phyloP scores from a whole-genome alignment of 2,329 filamentous ascomycete genomes.

The Arthrinium phaeospermum region DNA sequence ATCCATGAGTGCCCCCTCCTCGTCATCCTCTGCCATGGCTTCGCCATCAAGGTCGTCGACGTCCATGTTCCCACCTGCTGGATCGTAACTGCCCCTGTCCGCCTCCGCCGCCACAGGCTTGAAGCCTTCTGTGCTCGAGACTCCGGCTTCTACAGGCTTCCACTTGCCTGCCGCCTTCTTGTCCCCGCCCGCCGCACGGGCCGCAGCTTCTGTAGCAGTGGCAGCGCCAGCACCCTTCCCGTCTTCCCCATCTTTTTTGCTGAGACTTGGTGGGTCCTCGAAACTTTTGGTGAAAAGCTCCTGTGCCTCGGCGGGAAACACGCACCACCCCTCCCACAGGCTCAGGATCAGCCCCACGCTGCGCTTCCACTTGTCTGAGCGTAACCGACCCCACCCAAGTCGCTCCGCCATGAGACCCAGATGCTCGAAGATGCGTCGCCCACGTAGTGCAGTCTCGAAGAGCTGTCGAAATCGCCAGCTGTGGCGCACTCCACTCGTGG shows the following conservation, averaged over 20 bases:
- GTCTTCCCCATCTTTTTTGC: conserved; percentile 38
- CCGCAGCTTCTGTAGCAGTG: conserved; percentile 37
- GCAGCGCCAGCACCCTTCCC: conserved; percentile 37
- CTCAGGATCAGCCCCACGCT: conserved; percentile 72
- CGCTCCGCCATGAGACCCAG: conserved; percentile 76
- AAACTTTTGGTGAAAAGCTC: conserved; percentile 74
- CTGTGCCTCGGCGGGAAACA: conserved; percentile 76
- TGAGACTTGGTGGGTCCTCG: conserved; percentile 67
- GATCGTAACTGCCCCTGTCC: conserved; percentile 42
- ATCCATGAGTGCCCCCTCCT: conserved; percentile 51
- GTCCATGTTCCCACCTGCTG: conserved; percentile 45
- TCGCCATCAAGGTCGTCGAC: conserved; percentile 49
- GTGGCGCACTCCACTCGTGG: conserved; percentile 78
- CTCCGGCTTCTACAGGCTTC: conserved; percentile 55
- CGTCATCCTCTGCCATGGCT: conserved; percentile 51
- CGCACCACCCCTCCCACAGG: conserved; percentile 74
- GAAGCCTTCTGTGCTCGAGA: conserved; percentile 36
- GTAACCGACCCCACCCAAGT: conserved; percentile 78
- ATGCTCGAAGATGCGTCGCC: conserved; percentile 71
- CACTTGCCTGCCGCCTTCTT: conserved; percentile 40
- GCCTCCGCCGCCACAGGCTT: conserved; percentile 31
- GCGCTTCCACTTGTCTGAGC: conserved; percentile 84
- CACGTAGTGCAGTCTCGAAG: conserved; percentile 74
- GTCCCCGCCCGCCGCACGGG: conserved; percentile 20
- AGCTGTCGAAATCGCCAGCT: conserved; percentile 86